Base-by-base conservation (phyloP, 1,284 basidiomycete genomes). In the Boletus subluridellus region DNA sequence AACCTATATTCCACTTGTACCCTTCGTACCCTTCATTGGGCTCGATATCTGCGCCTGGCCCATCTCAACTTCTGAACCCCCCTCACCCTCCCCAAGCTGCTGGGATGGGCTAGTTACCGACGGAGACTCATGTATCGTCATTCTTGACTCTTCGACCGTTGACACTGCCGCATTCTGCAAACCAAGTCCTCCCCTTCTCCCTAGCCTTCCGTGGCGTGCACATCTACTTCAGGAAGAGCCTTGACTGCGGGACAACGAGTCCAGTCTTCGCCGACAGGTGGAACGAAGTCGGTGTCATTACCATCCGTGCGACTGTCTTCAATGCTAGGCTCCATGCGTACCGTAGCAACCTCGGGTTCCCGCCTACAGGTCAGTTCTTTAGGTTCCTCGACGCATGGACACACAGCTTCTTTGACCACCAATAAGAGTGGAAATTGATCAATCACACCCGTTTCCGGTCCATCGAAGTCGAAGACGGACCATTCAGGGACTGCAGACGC, bases 111-210 rank as follows among this genome's bases (percentile, higher is more conserved):
- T 66, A 52, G 61, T 54, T 39, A 17, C 47, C 57, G 69, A 69
- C 5, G 59, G 52, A 34, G 70, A 69, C 53, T 68, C 70, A 0
- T 72, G 73, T 30, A 60, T 74, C 15, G 44, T 70, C 28, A 46
- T 73, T 37, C 66, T 70, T 4, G 72, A 70, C 44, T 72, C 72
- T 52, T 70, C 71, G 26, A 52, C 58, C n/a, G 12, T 74, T 12
- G 69, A 70, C 44, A 61, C 68, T 4, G 39, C 66, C 3, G 62
- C 60, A 28, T 70, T 70, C 49, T 68, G 58, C 35, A 73, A 61
- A 58, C 52, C 66, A 28, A 50, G 41, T n/a, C 38, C 5, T 58
- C 65, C 42, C 41, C 55, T 24, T 68, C 69, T 7, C 58, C 69
- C 32, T 66, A 66, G 11, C 66, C 66, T 15, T 57, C 57, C 24